A percentile compares a stretch with the other conserved stretches of the same genome.
Evolutionary conservation across 768 basidiomycete species (phyloP).

Genomic region (Mycena leptocephala): DNA sequence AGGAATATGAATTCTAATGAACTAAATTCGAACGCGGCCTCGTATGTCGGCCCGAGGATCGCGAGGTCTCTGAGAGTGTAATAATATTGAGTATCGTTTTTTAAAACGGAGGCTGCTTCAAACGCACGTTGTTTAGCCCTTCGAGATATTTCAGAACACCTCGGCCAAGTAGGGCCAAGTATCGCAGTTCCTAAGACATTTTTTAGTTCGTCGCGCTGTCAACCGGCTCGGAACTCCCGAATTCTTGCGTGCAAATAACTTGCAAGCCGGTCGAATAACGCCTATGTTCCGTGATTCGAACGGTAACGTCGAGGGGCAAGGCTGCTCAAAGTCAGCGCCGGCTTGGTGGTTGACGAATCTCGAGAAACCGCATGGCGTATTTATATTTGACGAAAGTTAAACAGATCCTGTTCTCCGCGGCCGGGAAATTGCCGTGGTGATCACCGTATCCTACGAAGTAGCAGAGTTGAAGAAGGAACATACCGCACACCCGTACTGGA

Average conservation of each 20-base stretch:
- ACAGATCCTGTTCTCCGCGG: conserved; percentile 3
- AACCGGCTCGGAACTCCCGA: neutral
- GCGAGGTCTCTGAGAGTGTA: neutral
- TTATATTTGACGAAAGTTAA: neutral
- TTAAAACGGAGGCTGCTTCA: too few relatives aligned
- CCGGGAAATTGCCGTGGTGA: neutral
- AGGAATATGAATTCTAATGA: neutral
- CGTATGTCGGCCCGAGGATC: neutral
- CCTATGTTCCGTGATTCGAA: neutral
- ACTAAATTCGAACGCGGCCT: neutral
- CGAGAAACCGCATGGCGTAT: neutral
- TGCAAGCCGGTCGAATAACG: neutral
- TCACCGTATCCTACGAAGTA: neutral
- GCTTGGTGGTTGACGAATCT: neutral
- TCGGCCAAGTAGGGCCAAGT: too few relatives aligned
- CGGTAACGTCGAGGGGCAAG: neutral
- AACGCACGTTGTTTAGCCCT: too few relatives aligned
- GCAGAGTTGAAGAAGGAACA: neutral
- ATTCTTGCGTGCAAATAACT: neutral
- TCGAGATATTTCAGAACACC: too few relatives aligned
- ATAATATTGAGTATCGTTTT: too few relatives aligned
- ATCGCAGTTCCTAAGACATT: too few relatives aligned
- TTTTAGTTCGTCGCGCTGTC: neutral
- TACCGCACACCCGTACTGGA: neutral
- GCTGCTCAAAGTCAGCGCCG: neutral